phyloP scores from a whole-genome alignment of 2,329 filamentous ascomycete genomes.

The Fusarium humuli region DNA sequence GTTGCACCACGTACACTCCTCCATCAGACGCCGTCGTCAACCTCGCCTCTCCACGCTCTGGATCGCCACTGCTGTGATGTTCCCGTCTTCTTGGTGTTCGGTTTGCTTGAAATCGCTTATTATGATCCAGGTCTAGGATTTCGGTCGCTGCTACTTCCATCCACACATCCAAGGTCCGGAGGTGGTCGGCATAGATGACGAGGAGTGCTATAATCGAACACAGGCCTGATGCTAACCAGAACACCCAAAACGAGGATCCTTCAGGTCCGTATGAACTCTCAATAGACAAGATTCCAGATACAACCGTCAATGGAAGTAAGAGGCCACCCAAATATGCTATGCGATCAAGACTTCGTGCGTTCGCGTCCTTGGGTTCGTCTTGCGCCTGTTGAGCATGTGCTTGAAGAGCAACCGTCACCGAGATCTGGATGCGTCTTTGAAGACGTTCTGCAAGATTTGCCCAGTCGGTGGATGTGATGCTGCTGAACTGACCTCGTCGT shows the following conservation, averaged over 20 bases:
- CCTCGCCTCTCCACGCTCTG: conserved; percentile 50
- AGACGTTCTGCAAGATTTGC: conserved; percentile 37
- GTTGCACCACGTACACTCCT: conserved; percentile 49
- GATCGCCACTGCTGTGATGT: conserved; percentile 35
- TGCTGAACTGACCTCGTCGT: conserved; percentile 29
- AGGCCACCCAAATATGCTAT: conserved; percentile 63
- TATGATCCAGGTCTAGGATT: conserved; percentile 41
- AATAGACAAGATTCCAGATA: conserved; percentile 62
- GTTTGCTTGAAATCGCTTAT: conserved; percentile 21
- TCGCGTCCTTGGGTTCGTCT: conserved; percentile 45
- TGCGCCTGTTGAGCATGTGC: conserved; percentile 15
- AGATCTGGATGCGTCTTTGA: conserved; percentile 41
- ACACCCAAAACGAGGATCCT: conserved; percentile 59
- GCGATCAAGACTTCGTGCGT: conserved; percentile 58
- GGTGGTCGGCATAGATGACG: conserved; percentile 62
- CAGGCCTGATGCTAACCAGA: conserved; percentile 59
- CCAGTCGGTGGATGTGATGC: conserved; percentile 39
- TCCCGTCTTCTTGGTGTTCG: conserved; percentile 47
- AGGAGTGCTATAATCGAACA: conserved; percentile 54
- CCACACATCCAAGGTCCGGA: conserved; percentile 60
- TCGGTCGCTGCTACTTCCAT: conserved; percentile 54
- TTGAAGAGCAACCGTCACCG: conserved; percentile 18
- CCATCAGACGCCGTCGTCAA: conserved; percentile 47
- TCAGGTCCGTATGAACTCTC: conserved; percentile 58
- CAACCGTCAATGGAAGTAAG: conserved; percentile 60